Conservation (phyloP, 805 yeast species). For the Metschnikowia amazonensis region DNA sequence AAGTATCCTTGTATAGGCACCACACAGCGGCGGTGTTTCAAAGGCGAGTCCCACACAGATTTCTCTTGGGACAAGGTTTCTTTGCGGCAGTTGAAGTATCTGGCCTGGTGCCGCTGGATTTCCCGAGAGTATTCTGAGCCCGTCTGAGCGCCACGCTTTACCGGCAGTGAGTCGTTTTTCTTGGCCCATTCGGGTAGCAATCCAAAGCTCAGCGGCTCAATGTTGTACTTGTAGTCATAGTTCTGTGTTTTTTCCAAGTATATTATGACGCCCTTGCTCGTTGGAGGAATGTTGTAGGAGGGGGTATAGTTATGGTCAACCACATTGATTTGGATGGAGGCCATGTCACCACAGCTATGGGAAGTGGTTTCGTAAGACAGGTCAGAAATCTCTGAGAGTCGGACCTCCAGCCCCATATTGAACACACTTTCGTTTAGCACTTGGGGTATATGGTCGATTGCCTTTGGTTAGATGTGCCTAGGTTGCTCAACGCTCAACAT, state of each 20-base stretch:
- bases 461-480: slow-evolving; percentile 10
- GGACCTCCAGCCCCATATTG: slow-evolving; percentile 2
- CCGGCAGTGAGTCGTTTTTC: slow-evolving; percentile 35
- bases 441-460: slow-evolving; percentile 14
- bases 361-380: slow-evolving; percentile 8
- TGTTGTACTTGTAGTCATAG: slow-evolving; percentile 16
- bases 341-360: slow-evolving; percentile 3
- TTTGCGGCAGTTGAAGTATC: slow-evolving; percentile 69
- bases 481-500: slow-evolving; percentile 6
- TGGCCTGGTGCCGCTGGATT: slow-evolving; percentile 35
- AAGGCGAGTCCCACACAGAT: slow-evolving; percentile 55
- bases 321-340: slow-evolving; percentile 7
- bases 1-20: slow-evolving; percentile 81
- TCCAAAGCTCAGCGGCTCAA: slow-evolving; percentile 75
- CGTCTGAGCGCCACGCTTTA: slow-evolving; percentile 13
- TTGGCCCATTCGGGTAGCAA: slow-evolving; percentile 67
- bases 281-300: slow-evolving; percentile 63
- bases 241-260: slow-evolving; percentile 17
- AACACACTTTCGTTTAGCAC: slow-evolving; percentile 10
- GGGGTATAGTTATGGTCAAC: slow-evolving; percentile 21
- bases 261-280: slow-evolving; percentile 44
- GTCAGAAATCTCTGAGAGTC: neutral
- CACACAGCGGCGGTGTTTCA: slow-evolving; percentile 56
- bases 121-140: slow-evolving; percentile 29
- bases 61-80: slow-evolving; percentile 53